Evolutionary conservation across 495 filamentous ascomycete species (phyloP).

Genomic region (Hyaloscypha hepaticicola): DNA sequence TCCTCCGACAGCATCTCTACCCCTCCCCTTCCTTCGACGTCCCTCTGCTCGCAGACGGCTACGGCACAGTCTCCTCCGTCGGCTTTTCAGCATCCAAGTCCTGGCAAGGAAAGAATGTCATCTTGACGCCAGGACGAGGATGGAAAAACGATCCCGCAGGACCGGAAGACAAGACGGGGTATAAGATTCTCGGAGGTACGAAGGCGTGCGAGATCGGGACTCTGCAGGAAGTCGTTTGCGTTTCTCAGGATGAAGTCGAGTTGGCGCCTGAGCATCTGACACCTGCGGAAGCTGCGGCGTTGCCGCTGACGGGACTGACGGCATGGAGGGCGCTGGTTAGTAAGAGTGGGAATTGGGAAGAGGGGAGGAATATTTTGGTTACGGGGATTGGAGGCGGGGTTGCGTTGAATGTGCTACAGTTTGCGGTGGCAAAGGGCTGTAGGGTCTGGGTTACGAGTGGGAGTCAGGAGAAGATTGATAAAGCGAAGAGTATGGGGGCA

Average conservation of each 20-base stretch:
- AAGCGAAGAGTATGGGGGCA: conserved; percentile 63
- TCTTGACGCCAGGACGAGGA: conserved; percentile 70
- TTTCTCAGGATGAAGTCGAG: conserved; percentile 71
- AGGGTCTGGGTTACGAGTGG: conserved; percentile 71
- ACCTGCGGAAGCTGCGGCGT: conserved; percentile 70
- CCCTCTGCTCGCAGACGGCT: conserved; percentile 78
- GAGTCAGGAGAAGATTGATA: conserved; percentile 61
- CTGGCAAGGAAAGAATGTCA: conserved; percentile 61
- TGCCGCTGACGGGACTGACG: conserved; percentile 83
- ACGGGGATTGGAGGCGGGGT: conserved; percentile 84
- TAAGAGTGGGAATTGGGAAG: conserved; percentile 60
- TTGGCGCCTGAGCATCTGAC: conserved; percentile 69
- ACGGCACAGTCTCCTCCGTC: conserved; percentile 63
- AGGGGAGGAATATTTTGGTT: conserved; percentile 64
- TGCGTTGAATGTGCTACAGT: conserved; percentile 66
- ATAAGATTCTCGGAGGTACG: conserved; percentile 72
- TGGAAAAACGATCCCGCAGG: conserved; percentile 71
- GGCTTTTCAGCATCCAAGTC: conserved; percentile 51
- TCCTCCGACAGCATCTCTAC: conserved; percentile 89
- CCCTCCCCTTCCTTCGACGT: conserved; percentile 73
- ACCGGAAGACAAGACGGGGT: conserved; percentile 63
- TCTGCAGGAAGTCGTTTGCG: conserved; percentile 65
- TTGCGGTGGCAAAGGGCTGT: conserved; percentile 63
- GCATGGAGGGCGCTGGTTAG: conserved; percentile 79
- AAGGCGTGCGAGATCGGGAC: conserved; percentile 62